Evolutionary conservation across 805 yeast species (phyloP).

Genomic region (Hanseniaspora guilliermondii): DNA sequence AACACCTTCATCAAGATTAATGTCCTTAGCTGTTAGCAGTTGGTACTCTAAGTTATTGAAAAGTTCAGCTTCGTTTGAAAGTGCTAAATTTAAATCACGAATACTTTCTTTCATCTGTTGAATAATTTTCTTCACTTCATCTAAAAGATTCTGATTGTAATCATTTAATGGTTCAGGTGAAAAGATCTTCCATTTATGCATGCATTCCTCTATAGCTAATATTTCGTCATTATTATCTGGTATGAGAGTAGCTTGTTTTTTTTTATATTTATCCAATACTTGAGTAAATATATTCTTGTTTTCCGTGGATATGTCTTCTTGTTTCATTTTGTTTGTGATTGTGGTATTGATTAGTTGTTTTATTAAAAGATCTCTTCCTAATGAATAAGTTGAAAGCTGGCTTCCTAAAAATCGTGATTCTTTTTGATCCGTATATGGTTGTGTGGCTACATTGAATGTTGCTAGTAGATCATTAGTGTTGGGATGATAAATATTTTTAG

Average conservation of each 20-base stretch:
- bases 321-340: neutral
- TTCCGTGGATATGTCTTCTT: neutral
- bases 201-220: neutral
- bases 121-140: neutral
- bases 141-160: neutral
- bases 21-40: neutral
- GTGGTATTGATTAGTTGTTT: neutral
- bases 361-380: conserved; percentile 8
- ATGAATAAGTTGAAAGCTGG: neutral
- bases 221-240: conserved; percentile 18
- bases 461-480: conserved; percentile 1
- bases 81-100: conserved; percentile 3
- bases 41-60: neutral
- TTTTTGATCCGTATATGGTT: neutral
- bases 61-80: neutral
- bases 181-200: conserved; percentile 1
- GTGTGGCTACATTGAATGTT: neutral
- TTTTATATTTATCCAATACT: conserved; percentile 13
- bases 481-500: neutral
- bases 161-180: conserved; percentile 7
- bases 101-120: neutral
- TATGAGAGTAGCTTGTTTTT: conserved; percentile 12
- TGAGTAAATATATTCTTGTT: conserved; percentile 14
- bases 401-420: neutral
- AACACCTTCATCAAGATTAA: neutral